Conservation (phyloP, 2,329 filamentous ascomycete species). For the Pyrenochaeta sp. region DNA sequence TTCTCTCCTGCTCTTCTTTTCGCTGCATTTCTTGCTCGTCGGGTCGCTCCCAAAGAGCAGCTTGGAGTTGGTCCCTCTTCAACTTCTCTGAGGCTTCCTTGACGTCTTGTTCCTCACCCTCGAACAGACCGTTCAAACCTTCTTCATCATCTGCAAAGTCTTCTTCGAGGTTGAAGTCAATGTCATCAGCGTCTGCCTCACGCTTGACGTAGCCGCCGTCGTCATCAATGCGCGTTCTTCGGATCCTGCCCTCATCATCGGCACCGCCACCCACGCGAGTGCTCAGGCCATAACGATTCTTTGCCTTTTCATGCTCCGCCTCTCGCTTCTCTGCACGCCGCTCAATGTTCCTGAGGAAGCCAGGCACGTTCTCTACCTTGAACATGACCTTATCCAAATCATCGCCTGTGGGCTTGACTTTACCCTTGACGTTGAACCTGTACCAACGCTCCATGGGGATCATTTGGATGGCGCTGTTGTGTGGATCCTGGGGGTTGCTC, state of each 20-base stretch:
- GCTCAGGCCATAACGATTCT: constrained; percentile 28
- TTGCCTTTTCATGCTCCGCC: constrained; percentile 39
- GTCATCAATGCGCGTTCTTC: constrained; percentile 50
- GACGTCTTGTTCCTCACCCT: constrained; percentile 61
- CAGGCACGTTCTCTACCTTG: constrained; percentile 75
- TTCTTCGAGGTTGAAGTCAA: constrained; percentile 72
- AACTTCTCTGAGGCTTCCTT: constrained; percentile 71
- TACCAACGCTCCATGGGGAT: constrained; percentile 97
- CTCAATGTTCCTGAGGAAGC: constrained; percentile 70
- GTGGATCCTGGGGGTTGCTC: constrained; percentile 69
- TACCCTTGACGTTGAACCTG: constrained; percentile 77
- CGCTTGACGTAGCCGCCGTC: constrained; percentile 54
- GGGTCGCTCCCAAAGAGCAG: constrained; percentile 80
- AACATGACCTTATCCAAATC: constrained; percentile 87
- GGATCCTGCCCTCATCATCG: constrained; percentile 49
- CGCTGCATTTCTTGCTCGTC: constrained; percentile 65
- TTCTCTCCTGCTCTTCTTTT: constrained; percentile 71
- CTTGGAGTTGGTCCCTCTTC: constrained; percentile 82
- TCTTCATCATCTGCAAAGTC: constrained; percentile 89
- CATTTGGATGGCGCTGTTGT: constrained; percentile 71
- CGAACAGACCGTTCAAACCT: constrained; percentile 51
- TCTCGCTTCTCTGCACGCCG: constrained; percentile 61
- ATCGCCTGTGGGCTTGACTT: constrained; percentile 82
- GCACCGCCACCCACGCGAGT: constrained; percentile 44
- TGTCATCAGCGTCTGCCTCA: constrained; percentile 68